These are phyloP conservation scores for Hypoxylon intermedium DNA, from an alignment of 495 filamentous ascomycete species.

Conservation along the genomic window DNA sequence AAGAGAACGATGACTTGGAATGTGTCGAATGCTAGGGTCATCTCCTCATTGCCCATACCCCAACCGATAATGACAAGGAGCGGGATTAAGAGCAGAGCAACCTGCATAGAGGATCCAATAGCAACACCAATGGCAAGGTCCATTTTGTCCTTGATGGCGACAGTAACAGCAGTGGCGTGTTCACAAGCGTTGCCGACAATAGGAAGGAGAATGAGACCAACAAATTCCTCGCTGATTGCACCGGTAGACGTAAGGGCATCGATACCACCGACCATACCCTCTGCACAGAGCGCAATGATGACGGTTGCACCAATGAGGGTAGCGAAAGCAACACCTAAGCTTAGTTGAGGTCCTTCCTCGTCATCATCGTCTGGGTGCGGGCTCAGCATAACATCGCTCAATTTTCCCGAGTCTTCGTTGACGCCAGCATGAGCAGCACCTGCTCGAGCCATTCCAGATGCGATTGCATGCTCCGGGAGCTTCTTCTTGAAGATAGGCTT, in stretches of 20 bases:
- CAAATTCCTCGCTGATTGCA: constrained; percentile 73
- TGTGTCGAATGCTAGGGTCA: constrained; percentile 80
- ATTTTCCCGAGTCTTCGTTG: constrained; percentile 53
- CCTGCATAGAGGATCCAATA: constrained; percentile 86
- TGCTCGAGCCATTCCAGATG: constrained; percentile 64
- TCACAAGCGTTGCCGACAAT: constrained; percentile 91
- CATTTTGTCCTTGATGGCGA: constrained; percentile 91
- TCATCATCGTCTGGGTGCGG: constrained; percentile 57
- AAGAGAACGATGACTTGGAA: constrained; percentile 85
- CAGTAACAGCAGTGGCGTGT: constrained; percentile 85
- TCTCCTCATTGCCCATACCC: constrained; percentile 71
- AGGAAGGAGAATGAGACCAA: constrained; percentile 84
- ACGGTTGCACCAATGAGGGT: constrained; percentile 76
- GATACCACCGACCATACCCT: constrained; percentile 88
- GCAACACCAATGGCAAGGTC: constrained; percentile 85
- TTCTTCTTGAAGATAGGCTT: constrained; percentile 55
- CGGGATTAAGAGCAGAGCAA: constrained; percentile 80
- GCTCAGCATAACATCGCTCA: constrained; percentile 47
- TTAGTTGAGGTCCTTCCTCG: constrained; percentile 75
- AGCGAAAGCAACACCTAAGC: constrained; percentile 69
- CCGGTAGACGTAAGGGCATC: constrained; percentile 66
- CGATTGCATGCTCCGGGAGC: constrained; percentile 63
- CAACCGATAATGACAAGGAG: constrained; percentile 81
- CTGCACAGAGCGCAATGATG: constrained; percentile 85
- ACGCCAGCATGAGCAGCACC: constrained; percentile 55